phyloP scores from a whole-genome alignment of 2,329 filamentous ascomycete genomes.

The Fusarium camptoceras region DNA sequence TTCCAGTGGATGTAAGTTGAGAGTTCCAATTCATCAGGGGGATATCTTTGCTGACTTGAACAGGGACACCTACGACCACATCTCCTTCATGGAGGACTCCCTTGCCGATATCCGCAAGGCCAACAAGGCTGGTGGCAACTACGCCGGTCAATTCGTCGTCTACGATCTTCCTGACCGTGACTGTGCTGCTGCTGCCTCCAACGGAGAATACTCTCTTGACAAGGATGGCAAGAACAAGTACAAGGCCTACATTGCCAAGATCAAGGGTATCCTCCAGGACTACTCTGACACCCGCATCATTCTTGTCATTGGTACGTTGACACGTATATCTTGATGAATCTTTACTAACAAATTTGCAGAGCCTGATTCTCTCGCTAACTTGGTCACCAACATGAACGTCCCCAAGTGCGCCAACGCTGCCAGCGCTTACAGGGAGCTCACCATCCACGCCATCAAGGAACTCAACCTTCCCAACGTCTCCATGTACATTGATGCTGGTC shows the following conservation, averaged over 20 bases:
- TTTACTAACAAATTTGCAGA: constrained; percentile 51
- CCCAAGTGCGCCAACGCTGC: constrained; percentile 62
- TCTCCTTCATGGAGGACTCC: constrained; percentile 59
- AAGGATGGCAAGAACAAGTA: constrained; percentile 65
- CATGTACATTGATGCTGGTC: constrained; percentile 69
- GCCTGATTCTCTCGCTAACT: constrained; percentile 69
- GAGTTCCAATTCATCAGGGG: rapidly evolving
- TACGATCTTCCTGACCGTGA: constrained; percentile 70
- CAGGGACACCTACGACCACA: constrained; percentile 63
- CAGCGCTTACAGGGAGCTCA: constrained; percentile 62
- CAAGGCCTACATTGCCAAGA: constrained; percentile 66
- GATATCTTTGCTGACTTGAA: constrained; percentile 5
- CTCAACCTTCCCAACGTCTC: constrained; percentile 67
- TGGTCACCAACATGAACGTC: constrained; percentile 66
- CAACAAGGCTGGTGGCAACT: constrained; percentile 53
- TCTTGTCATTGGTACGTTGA: constrained; percentile 62
- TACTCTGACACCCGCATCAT: constrained; percentile 59
- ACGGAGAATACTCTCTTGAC: constrained; percentile 65
- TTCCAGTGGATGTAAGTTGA: constrained; percentile 63
- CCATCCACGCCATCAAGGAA: constrained; percentile 62
- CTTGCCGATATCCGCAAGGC: constrained; percentile 58
- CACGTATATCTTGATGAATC: too few relatives aligned
- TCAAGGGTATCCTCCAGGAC: constrained; percentile 55
- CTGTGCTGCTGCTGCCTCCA: constrained; percentile 67
- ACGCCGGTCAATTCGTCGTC: constrained; percentile 64